A percentile compares a stretch with the other conserved stretches of the same genome.
Evolutionary conservation across 345 rosid genomes (phyloP).

Genomic region (Moringa oleifera): DNA sequence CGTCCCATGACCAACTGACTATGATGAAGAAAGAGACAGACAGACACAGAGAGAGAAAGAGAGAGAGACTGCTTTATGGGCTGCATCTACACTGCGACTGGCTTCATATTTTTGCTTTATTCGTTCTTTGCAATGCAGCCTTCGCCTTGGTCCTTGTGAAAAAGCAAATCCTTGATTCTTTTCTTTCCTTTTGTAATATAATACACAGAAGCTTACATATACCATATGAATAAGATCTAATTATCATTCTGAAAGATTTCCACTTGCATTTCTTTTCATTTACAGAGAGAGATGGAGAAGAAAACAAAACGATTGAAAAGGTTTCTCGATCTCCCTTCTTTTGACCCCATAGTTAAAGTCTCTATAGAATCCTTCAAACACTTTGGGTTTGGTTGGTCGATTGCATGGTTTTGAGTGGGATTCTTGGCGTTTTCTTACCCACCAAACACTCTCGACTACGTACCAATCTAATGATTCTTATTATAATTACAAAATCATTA

Average conservation of each 20-base stretch:
- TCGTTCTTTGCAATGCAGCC: constrained; percentile 20
- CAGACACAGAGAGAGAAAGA: constrained; percentile 11
- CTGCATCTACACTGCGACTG: constrained; percentile 6
- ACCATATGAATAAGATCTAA: too few species aligned
- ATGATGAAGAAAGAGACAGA: constrained; percentile 5
- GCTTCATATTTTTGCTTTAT: constrained; percentile 28
- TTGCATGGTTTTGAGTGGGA: constrained; percentile 41
- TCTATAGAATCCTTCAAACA: too few species aligned
- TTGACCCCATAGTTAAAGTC: too few species aligned
- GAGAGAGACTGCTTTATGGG: constrained; percentile 11
- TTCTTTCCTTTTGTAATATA: constrained; percentile 17
- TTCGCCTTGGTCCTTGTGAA: constrained; percentile 31
- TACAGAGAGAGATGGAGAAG: too few species aligned
- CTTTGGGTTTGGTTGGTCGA: not conserved
- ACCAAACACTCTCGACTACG: not conserved
- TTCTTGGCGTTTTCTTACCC: constrained; percentile 38
- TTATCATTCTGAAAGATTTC: too few species aligned
- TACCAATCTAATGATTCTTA: not conserved
- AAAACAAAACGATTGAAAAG: not conserved
- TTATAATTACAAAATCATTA: constrained; percentile 7
- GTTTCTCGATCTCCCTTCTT: not conserved
- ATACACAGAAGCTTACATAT: too few species aligned
- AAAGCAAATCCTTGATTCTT: constrained; percentile 33
- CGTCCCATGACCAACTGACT: constrained; percentile 7
- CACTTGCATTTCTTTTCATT: too few species aligned